Percentiles rank a stretch among this genome's conserved stretches.
Evolutionary conservation across 352 stramenopile genomes (phyloP).

Genomic region (Blastocystis sp.): DNA sequence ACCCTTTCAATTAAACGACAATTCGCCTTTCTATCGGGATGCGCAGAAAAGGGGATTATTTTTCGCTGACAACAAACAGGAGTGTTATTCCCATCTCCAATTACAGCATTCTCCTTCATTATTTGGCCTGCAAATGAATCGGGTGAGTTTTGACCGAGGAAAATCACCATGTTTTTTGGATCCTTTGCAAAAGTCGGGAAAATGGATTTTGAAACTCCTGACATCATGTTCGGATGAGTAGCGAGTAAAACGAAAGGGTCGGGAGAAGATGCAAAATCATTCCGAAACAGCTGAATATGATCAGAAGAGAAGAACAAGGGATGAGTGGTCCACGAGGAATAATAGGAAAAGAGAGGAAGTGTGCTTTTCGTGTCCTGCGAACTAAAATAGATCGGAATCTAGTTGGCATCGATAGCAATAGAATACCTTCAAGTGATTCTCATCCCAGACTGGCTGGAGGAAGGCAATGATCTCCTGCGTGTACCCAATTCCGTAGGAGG

Average conservation of each 20-base stretch:
- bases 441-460: neutral
- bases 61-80: neutral
- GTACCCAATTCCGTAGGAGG: conserved; percentile 19
- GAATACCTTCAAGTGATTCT: neutral
- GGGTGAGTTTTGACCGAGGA: neutral
- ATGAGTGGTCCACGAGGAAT: conserved; percentile 1
- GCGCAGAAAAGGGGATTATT: conserved; percentile 24
- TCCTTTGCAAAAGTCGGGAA: neutral
- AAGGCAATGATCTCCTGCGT: neutral
- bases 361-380: neutral
- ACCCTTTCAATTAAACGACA: neutral
- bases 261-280: neutral
- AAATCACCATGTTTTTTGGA: conserved; percentile 8
- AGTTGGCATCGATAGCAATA: neutral
- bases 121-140: conserved; percentile 16
- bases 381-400: neutral
- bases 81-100: neutral
- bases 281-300: neutral
- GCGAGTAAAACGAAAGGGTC: neutral
- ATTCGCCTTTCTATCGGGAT: conserved; percentile 17
- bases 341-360: neutral
- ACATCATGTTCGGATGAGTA: neutral
- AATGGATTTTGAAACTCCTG: neutral
- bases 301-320: neutral
- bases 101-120: neutral